A percentile compares a stretch with the other conserved stretches of the same genome.
These are phyloP conservation scores for Neurospora hispaniola DNA, from an alignment of 495 filamentous ascomycete species.

Conservation along the genomic window DNA sequence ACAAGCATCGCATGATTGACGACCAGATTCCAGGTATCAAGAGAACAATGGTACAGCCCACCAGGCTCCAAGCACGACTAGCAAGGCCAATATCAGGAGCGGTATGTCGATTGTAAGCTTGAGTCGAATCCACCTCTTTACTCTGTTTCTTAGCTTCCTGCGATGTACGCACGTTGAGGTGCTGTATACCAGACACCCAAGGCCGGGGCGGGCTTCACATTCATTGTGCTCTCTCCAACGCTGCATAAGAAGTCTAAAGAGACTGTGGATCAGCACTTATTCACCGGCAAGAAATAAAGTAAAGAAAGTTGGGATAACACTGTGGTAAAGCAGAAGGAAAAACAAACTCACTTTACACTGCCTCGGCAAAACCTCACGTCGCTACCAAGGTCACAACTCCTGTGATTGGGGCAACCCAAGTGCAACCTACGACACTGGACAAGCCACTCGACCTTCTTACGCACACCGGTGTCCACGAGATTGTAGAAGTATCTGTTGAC, in stretches of 20 bases:
- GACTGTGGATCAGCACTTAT: neutral
- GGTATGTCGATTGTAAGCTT: constrained; percentile 23
- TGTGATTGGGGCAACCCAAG: constrained; percentile 40
- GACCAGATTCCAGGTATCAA: neutral
- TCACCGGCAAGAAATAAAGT: neutral
- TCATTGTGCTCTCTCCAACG: constrained; percentile 42
- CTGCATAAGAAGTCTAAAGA: constrained; percentile 38
- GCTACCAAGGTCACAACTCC: constrained; percentile 39
- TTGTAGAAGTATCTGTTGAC: constrained; percentile 49
- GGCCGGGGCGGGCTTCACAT: constrained; percentile 40
- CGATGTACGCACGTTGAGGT: constrained; percentile 31
- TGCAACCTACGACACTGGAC: constrained; percentile 44
- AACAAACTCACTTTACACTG: constrained; percentile 32
- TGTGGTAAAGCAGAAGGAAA: neutral
- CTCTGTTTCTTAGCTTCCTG: constrained; percentile 18
- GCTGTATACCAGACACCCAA: constrained; percentile 43
- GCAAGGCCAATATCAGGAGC: constrained; percentile 21
- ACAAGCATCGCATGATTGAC: neutral
- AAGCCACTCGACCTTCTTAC: constrained; percentile 58
- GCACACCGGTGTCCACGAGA: constrained; percentile 54
- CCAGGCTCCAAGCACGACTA: constrained; percentile 19
- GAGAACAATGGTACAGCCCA: neutral
- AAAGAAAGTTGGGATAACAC: neutral
- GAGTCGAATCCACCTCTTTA: constrained; percentile 27
- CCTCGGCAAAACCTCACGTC: constrained; percentile 43